Evolutionary conservation across 139 green algal species (phyloP).

Genomic region (Coelastrella sp.): DNA sequence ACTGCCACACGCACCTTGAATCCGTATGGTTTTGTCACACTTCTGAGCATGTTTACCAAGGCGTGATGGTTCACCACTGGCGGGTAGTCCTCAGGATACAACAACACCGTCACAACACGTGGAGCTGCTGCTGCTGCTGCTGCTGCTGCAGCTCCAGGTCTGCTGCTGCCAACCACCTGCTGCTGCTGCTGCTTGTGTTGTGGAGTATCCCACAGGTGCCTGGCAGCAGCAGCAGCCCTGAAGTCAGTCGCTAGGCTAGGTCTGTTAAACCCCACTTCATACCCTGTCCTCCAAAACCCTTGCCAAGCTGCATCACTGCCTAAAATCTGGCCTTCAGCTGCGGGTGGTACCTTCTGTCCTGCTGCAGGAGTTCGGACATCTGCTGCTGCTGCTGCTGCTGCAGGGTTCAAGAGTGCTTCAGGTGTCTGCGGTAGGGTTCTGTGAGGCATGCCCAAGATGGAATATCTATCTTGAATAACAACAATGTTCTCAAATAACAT

Average conservation of each 20-base stretch:
- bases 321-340: neutral
- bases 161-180: neutral
- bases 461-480: conserved; percentile 48
- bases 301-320: neutral
- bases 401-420: neutral
- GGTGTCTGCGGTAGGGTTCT: neutral
- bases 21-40: conserved; percentile 59
- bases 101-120: conserved; percentile 40
- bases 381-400: conserved; percentile 14
- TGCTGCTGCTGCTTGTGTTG: conserved; percentile 31
- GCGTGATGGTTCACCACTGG: conserved; percentile 48
- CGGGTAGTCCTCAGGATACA: conserved; percentile 45
- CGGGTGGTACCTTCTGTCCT: conserved; percentile 7
- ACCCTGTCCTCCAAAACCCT: neutral
- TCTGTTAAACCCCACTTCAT: neutral
- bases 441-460: neutral
- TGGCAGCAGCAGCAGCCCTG: conserved; percentile 11
- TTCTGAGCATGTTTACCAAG: conserved; percentile 61
- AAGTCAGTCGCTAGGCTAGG: neutral
- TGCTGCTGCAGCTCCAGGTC: neutral
- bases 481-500: conserved; percentile 80
- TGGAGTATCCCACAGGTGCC: conserved; percentile 19
- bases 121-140: neutral
- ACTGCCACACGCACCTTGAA: conserved; percentile 53
- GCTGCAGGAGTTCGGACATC: neutral